Base-by-base conservation (phyloP, 306 rosid species). In the peach (Prunus persica) region DNA sequence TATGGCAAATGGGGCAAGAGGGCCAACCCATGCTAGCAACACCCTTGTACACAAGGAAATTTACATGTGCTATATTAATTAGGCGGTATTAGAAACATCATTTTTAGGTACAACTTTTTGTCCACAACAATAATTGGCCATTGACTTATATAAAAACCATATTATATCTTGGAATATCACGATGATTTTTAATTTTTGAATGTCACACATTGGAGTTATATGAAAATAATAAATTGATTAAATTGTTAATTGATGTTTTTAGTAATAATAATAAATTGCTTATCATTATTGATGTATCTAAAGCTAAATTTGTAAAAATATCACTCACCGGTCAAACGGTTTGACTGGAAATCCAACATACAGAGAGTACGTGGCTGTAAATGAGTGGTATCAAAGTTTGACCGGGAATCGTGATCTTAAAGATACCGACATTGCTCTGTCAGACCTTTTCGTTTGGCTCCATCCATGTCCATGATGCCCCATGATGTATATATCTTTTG, bases 381-480 rank as follows among this genome's bases (percentile, higher is more conserved):
- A 2, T 14, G 43, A 68, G 11, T 61, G 73, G 78, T 28, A 38
- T 14, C 13, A 45, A 46, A 49, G 51, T 78, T 74, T 73, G 82
- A 61, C 85, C 47, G 65, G 79, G 65, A 64, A 82, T 68, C 80
- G 60, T 41, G 73, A 5, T 51, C 68, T 57, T 60, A 30, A 52
- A 67, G 82, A 52, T 78, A 58, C 86, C 69, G 76, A 78, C 85
- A 78, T 43, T 38, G 76, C 79, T 67, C 38, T 73, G 58, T 73
- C 81, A 14, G 65, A 9, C 68, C 41, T 16, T 41, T 41, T 28
- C 15, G 27, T 57, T 54, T 52, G 66, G 72, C 50, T 22, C 51
- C 55, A 55, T 69, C 22, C 76, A 67, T 45, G 1, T 11, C 22
- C 43, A 24, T 12, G 15, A n/a, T 67, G 4, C 14, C 25, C 61